Evolutionary conservation across 495 filamentous ascomycete species (phyloP), one percentile per base, ranked within the genome.

Genomic region (Daldinia decipiens): DNA sequence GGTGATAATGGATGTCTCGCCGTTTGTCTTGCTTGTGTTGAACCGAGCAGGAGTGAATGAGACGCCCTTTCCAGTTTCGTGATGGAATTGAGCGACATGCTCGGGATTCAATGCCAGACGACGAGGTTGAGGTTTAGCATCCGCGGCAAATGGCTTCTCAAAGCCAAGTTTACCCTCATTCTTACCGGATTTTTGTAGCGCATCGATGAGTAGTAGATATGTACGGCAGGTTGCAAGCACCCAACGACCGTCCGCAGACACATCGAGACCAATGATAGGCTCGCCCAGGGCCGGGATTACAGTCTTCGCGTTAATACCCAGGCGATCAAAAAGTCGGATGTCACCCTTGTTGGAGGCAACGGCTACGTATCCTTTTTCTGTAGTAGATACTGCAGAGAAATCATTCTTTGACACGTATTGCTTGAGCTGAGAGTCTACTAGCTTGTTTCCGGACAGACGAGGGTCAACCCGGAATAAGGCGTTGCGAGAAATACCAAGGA

Each of bases 121-220:
- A 29, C 94, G 91, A 47, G 95, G 95, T 72, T 96, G 93, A 3
- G 95, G 95, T 79, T 99, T 99, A 2, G 87, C 85, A 74, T 98
- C 94, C 73, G 97, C 96, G 3, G 89, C 91, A 70, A 99, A 99
- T 0, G 94, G 85, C 71, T 91, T 93, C 81, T 99, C 94, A 75
- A 99, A 99, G 15, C 95, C 95, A 51, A 99, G 91, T 80, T 98
- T 98, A 74, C 96, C 96, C 72, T 94, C 93, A 69, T 98, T 97
- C 84, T 97, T 98, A 73, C 95, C 96, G 0, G 90, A 87, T 74
- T 96, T 93, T 74, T 99, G 96, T 39, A 95, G 77, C 0, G 93
- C 87, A 74, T 99, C 95, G 67, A 98, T 91, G 72, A 99, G 91
- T 5, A 99, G 88, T 7, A 99, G 87, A 74, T 98, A 99, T 1